Conservation (phyloP, 345 rosid species). For the Salix brachista region DNA sequence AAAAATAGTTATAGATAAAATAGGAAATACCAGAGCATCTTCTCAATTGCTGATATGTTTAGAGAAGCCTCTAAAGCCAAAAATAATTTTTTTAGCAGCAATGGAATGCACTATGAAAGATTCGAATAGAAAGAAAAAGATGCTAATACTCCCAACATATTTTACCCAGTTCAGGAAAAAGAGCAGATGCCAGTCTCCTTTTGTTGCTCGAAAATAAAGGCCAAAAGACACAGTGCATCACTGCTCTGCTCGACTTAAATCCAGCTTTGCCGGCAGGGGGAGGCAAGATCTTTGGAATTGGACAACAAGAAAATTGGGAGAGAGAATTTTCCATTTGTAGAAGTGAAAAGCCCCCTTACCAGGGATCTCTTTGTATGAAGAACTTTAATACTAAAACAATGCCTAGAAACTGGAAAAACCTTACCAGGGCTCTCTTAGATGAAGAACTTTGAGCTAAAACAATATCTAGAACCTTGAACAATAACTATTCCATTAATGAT, state of each 20-base stretch:
- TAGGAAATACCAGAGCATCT: slow-evolving; percentile 74
- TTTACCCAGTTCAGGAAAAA: slow-evolving; percentile 56
- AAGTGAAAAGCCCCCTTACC: slow-evolving; percentile 48
- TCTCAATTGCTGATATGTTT: slow-evolving; percentile 73
- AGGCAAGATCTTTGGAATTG: slow-evolving; percentile 45
- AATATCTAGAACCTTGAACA: slow-evolving; percentile 34
- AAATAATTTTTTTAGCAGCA: slow-evolving; percentile 54
- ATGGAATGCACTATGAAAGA: slow-evolving; percentile 38
- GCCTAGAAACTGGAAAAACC: slow-evolving; percentile 14
- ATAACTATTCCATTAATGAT: slow-evolving; percentile 15
- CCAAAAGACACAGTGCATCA: slow-evolving; percentile 44
- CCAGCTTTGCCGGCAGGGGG: slow-evolving; percentile 50
- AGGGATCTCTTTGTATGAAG: slow-evolving; percentile 31
- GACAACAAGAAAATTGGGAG: slow-evolving; percentile 28
- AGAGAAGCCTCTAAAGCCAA: slow-evolving; percentile 68
- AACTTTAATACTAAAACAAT: slow-evolving; percentile 23
- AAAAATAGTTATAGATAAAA: slow-evolving; percentile 31
- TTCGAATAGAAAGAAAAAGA: slow-evolving; percentile 50
- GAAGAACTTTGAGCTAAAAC: neutral
- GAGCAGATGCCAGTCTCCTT: slow-evolving; percentile 48
- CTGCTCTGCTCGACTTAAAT: slow-evolving; percentile 47
- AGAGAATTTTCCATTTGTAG: slow-evolving; percentile 14
- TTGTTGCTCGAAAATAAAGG: slow-evolving; percentile 49
- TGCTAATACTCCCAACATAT: slow-evolving; percentile 57
- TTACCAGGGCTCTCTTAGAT: slow-evolving; percentile 41